A percentile compares a stretch with the other conserved stretches of the same genome.
These are phyloP conservation scores for Lobosporangium transversale DNA, from an alignment of 192 early-diverging fungal species.

Conservation along the genomic window DNA sequence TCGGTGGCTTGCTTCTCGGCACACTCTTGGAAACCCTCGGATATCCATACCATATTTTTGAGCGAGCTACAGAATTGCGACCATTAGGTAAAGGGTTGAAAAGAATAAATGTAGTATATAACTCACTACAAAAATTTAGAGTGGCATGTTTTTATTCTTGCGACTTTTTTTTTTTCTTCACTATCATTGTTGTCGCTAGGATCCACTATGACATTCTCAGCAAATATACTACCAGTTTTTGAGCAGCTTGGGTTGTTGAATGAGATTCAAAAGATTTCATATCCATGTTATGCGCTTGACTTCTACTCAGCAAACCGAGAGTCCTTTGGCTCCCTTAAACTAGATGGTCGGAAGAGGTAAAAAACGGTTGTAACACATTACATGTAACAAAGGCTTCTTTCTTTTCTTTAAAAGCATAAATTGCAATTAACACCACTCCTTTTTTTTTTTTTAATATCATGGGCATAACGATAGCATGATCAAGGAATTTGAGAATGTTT, in stretches of 20 bases:
- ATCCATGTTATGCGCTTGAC: background rate
- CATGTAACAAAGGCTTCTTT: too few species aligned
- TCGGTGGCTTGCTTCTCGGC: background rate
- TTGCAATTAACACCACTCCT: too few species aligned
- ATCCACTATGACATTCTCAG: background rate
- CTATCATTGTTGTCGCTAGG: background rate
- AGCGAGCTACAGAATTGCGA: background rate
- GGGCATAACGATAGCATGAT: background rate
- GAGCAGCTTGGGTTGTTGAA: background rate
- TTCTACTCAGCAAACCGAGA: background rate
- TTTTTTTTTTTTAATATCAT: too few species aligned
- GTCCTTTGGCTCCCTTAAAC: background rate
- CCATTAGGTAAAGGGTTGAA: background rate
- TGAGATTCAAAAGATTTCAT: background rate
- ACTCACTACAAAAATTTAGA: background rate
- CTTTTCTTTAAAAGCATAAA: too few species aligned
- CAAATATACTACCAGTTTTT: background rate
- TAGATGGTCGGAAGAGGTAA: background rate
- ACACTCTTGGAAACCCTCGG: background rate
- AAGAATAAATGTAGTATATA: background rate
- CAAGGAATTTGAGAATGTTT: too few species aligned
- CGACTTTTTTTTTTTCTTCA: background rate
- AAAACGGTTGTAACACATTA: background rate
- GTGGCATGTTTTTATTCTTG: background rate
- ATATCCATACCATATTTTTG: background rate